Evolutionary conservation across 2,329 filamentous ascomycete genomes (phyloP), one percentile per base, ranked within the genome.

Genomic region (Fusarium ramigenum): DNA sequence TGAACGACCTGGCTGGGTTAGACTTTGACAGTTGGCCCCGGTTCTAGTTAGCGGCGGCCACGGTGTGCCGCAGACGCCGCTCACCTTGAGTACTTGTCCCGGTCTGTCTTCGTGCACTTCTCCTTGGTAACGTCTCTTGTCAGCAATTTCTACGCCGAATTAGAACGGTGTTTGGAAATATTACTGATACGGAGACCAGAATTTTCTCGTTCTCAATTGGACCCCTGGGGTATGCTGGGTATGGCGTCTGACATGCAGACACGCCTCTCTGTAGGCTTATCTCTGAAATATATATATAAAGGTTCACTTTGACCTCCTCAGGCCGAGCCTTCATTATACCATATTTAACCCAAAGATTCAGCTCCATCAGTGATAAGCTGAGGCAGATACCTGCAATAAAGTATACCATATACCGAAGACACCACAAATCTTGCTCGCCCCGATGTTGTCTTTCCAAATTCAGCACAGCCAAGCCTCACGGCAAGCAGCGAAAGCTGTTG

Each of bases 391-490:
- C 47, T 72, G 44, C 54, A 40, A 53, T 65, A 43, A 40, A 40
- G 46, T 28, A 32, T 25, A 40, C 36, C 23, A 44, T 64, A 47
- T 46, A 46, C 21, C 19, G 47, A 72, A 74, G 60, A 64, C 66
- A 43, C 46, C 43, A 47, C 43, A 21, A 63, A 56, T 54, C 54
- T 66, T 67, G 50, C 39, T n/a, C 52, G 32, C 64, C 42, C 30
- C 59, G 47, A 80, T 81, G 79, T 74, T 80, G 49, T 78, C 79
- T 44, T 74, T 75, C 25, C 75, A 77, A 23, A 64, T 77, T 50
- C 76, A 74, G 4, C 74, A 73, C 54, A 46, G 69, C 28, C 53
- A 73, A 47, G 72, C 74, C 16, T 75, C 78, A 16, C 75, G 76
- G 37, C 78, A 78, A 60, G 73, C 78, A 37, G 75, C 66, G 50